phyloP scores from a whole-genome alignment of 2,329 filamentous ascomycete genomes.

The Magnaporthiopsis rhizophila region DNA sequence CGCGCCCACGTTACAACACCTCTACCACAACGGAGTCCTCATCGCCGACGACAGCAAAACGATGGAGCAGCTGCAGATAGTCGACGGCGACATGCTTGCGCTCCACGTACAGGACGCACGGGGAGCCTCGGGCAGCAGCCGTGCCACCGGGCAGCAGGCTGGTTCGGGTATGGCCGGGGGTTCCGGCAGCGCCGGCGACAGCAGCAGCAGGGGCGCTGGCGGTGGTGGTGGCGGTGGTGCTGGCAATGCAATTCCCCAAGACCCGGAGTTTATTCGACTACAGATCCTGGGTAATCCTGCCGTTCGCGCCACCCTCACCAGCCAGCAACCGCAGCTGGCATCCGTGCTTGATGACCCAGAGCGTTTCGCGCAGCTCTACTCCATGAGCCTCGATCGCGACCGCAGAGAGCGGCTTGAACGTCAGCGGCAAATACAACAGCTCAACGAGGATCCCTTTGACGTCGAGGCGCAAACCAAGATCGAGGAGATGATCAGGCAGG shows the following conservation, averaged over 20 bases:
- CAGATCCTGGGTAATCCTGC: slow-evolving; percentile 73
- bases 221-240: slow-evolving; percentile 12
- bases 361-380: slow-evolving; percentile 67
- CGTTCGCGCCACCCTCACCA: slow-evolving; percentile 61
- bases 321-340: slow-evolving; percentile 69
- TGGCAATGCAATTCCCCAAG: slow-evolving; percentile 28
- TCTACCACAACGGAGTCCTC: slow-evolving; percentile 83
- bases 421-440: slow-evolving; percentile 70
- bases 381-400: slow-evolving; percentile 60
- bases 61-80: slow-evolving; percentile 70
- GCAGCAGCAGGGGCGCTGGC: slow-evolving; percentile 17
- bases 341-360: slow-evolving; percentile 66
- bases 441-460: slow-evolving; percentile 94
- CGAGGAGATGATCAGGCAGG: slow-evolving; percentile 93
- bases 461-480: slow-evolving; percentile 85
- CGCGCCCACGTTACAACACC: slow-evolving; percentile 64
- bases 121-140: slow-evolving; percentile 37
- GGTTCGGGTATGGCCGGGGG: neutral
- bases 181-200: slow-evolving; percentile 6
- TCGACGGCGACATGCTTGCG: slow-evolving; percentile 86
- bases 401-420: slow-evolving; percentile 67
- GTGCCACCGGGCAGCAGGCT: slow-evolving; percentile 23
- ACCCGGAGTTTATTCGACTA: slow-evolving; percentile 75
- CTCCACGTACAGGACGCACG: slow-evolving; percentile 65
- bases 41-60: slow-evolving; percentile 73